Conservation (phyloP, 352 stramenopile species). For the Pythium brassicae region DNA sequence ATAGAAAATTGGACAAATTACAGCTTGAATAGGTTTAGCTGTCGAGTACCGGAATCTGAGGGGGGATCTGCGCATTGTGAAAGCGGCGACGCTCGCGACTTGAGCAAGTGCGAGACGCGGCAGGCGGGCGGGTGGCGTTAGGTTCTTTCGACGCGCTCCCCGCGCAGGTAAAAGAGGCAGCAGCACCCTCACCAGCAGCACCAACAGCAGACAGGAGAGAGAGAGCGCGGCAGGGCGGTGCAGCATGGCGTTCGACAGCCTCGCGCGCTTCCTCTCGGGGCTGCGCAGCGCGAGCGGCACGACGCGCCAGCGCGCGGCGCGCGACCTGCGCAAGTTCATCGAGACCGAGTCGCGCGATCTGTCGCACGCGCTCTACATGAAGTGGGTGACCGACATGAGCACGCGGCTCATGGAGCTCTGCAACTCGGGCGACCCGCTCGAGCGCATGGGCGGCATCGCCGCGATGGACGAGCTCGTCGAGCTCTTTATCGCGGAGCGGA, state of each 20-base stretch:
- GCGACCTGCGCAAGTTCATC: conserved; percentile 76
- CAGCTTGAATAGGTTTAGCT: too few species aligned
- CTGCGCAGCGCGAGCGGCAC: conserved; percentile 65
- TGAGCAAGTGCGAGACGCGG: not conserved
- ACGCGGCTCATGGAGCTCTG: conserved; percentile 79
- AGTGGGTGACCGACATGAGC: conserved; percentile 83
- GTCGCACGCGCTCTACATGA: conserved; percentile 82
- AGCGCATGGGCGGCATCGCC: conserved; percentile 82
- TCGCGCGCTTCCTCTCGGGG: conserved; percentile 70
- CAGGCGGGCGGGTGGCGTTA: too few species aligned
- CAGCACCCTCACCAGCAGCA: not conserved
- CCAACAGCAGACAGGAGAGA: not conserved
- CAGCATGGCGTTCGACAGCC: conserved; percentile 33
- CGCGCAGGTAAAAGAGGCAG: not conserved
- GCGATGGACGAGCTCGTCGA: conserved; percentile 89
- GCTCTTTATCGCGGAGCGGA: conserved; percentile 84
- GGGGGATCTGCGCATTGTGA: not conserved
- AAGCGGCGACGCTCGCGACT: not conserved
- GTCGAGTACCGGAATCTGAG: not conserved
- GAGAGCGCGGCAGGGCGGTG: too few species aligned
- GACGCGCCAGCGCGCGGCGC: conserved; percentile 60
- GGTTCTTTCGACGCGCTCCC: not conserved
- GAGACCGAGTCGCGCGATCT: conserved; percentile 85
- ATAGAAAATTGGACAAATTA: too few species aligned
- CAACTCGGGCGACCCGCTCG: conserved; percentile 69